Evolutionary conservation across 805 yeast genomes (phyloP).

Genomic region (Saturnispora diversa): DNA sequence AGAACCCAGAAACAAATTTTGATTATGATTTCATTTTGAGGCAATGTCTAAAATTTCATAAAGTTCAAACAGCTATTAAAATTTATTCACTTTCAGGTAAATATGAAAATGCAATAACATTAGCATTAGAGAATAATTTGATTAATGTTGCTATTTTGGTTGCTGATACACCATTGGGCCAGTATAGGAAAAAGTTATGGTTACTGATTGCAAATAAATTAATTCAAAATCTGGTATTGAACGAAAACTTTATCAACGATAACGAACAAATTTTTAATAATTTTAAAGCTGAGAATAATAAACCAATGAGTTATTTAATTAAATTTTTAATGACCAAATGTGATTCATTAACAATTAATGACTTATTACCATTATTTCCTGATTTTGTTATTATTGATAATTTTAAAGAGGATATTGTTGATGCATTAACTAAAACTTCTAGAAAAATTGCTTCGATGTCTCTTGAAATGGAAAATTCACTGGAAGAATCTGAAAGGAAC

Average conservation of each 20-base stretch:
- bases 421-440: slow-evolving; percentile 69
- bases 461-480: slow-evolving; percentile 67
- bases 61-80: slow-evolving; percentile 58
- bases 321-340: slow-evolving; percentile 36
- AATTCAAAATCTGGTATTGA: slow-evolving; percentile 28
- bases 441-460: slow-evolving; percentile 55
- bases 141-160: slow-evolving; percentile 49
- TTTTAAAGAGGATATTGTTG: slow-evolving; percentile 74
- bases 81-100: slow-evolving; percentile 61
- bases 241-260: slow-evolving; percentile 23
- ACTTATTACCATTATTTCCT: slow-evolving; percentile 76
- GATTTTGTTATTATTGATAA: slow-evolving; percentile 75
- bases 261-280: slow-evolving; percentile 16
- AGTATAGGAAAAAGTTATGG: slow-evolving; percentile 66
- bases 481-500: slow-evolving; percentile 50
- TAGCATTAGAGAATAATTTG: slow-evolving; percentile 59
- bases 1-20: slow-evolving; percentile 34
- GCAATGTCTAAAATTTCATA: slow-evolving; percentile 53
- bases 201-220: slow-evolving; percentile 50
- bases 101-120: slow-evolving; percentile 70
- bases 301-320: slow-evolving; percentile 22
- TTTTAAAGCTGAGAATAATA: slow-evolving; percentile 6
- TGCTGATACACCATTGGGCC: slow-evolving; percentile 42
- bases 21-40: slow-evolving; percentile 73
- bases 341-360: slow-evolving; percentile 60